phyloP scores from a whole-genome alignment of 208 protist genomes.

The Crithidia expoeki region DNA sequence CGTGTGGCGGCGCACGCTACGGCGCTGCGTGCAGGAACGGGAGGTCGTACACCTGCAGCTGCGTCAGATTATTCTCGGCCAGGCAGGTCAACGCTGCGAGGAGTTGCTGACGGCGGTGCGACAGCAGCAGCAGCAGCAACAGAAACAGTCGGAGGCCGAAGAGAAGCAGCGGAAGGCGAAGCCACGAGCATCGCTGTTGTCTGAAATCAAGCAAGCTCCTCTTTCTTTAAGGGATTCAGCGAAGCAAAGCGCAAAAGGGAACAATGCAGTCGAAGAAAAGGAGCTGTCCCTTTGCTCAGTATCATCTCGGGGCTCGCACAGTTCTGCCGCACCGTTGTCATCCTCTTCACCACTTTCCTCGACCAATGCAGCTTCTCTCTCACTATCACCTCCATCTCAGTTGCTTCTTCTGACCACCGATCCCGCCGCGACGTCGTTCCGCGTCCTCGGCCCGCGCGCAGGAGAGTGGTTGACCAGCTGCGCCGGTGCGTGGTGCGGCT shows the following conservation, averaged over 20 bases:
- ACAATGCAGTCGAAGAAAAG: neutral
- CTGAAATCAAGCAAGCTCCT: neutral
- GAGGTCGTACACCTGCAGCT: slow-evolving; percentile 37
- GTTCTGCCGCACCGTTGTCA: neutral
- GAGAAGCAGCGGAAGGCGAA: neutral
- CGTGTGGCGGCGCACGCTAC: slow-evolving; percentile 54
- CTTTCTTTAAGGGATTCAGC: neutral
- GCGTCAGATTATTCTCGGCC: slow-evolving; percentile 37
- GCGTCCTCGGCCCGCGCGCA: slow-evolving; percentile 24
- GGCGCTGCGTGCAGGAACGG: slow-evolving; percentile 32
- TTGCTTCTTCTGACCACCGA: slow-evolving; percentile 19
- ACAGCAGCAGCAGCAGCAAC: slow-evolving; percentile 20
- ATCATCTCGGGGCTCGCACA: neutral
- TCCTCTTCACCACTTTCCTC: slow-evolving; percentile 3
- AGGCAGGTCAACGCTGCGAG: slow-evolving; percentile 37
- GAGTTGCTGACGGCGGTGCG: slow-evolving; percentile 30
- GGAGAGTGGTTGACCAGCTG: slow-evolving; percentile 29
- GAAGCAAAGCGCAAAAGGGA: neutral
- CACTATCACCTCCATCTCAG: neutral
- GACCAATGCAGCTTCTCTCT: neutral
- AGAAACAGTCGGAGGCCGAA: neutral
- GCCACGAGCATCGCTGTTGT: neutral
- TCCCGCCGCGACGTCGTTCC: slow-evolving; percentile 25
- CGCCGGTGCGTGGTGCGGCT: slow-evolving; percentile 28
- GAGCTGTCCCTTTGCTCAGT: neutral